A percentile compares a stretch with the other conserved stretches of the same genome.
phyloP scores from a whole-genome alignment of 345 rosid species.

The Turritis glabra region DNA sequence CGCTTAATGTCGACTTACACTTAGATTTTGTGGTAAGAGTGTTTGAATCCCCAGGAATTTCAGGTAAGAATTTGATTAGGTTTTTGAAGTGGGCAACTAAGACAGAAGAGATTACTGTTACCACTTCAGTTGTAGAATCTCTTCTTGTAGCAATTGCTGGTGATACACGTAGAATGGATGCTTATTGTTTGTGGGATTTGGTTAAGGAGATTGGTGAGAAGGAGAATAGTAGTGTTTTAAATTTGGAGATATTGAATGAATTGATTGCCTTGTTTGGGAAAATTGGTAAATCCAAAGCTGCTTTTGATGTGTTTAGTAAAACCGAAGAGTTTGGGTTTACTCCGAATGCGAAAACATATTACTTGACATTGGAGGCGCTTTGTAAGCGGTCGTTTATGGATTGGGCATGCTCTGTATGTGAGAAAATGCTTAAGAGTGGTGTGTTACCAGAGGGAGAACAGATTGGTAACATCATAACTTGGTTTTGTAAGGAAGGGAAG shows the following conservation, averaged over 20 bases:
- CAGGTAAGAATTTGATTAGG: conserved; percentile 58
- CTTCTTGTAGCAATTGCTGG: conserved; percentile 50
- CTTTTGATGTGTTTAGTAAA: conserved; percentile 66
- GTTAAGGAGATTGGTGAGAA: conserved; percentile 57
- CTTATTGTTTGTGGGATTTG: conserved; percentile 70
- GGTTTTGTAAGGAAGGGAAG: conserved; percentile 68
- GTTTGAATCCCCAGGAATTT: conserved; percentile 52
- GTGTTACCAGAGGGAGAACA: conserved; percentile 50
- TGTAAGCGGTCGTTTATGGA: conserved; percentile 53
- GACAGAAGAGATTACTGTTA: conserved; percentile 39
- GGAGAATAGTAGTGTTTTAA: conserved; percentile 39
- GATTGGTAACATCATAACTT: conserved; percentile 66
- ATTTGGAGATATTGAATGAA: conserved; percentile 54
- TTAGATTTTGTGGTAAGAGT: conserved; percentile 57
- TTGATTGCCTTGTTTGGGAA: conserved; percentile 64
- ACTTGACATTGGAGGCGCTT: conserved; percentile 63
- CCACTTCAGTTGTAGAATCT: conserved; percentile 46
- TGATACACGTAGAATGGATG: conserved; percentile 50
- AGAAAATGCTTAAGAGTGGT: conserved; percentile 62
- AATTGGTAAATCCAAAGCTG: conserved; percentile 72
- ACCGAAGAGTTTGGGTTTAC: conserved; percentile 57
- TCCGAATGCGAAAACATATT: conserved; percentile 56
- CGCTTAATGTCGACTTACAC: conserved; percentile 43
- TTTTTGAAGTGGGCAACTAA: conserved; percentile 63
- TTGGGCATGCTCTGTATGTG: conserved; percentile 62